These are phyloP conservation scores for Cutaneotrichosporon cavernicola DNA, from an alignment of 1,284 basidiomycete species.

Conservation along the genomic window DNA sequence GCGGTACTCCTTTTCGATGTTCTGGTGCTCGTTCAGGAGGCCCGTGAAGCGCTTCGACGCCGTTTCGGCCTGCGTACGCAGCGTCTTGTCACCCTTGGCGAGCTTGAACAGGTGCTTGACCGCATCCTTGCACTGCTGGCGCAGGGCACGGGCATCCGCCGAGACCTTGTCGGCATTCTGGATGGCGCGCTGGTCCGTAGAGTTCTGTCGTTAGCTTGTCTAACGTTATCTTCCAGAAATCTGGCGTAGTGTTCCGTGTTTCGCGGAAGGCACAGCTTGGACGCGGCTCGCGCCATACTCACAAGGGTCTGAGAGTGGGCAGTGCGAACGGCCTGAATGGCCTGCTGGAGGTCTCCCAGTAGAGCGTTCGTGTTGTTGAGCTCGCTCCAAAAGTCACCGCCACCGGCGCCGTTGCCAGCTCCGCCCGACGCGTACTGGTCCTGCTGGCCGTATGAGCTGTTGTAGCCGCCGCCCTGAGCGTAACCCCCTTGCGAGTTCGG, in stretches of 20 bases:
- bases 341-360: conserved; percentile 47
- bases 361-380: conserved; percentile 36
- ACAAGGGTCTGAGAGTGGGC: conserved; percentile 34
- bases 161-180: conserved; percentile 66
- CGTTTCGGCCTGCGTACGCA: conserved; percentile 72
- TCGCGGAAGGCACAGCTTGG: background rate
- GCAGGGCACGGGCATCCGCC: conserved; percentile 72
- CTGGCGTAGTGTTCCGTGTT: background rate
- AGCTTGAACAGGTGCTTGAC: conserved; percentile 74
- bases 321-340: conserved; percentile 47
- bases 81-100: conserved; percentile 74
- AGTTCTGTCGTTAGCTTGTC: conserved; percentile 34
- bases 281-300: background rate
- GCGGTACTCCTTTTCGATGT: conserved; percentile 88
- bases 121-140: conserved; percentile 69
- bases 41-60: conserved; percentile 55
- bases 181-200: conserved; percentile 47
- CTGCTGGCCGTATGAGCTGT: conserved; percentile 48
- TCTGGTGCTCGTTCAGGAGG: conserved; percentile 64
- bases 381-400: conserved; percentile 50
- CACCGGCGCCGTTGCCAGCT: conserved; percentile 13
- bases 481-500: background rate
- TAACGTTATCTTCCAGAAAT: background rate
- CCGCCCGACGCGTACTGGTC: conserved; percentile 42
- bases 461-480: conserved; percentile 26